Conservation (phyloP, 192 early-diverging fungal genomes). For the Linnemannia schmuckeri region DNA sequence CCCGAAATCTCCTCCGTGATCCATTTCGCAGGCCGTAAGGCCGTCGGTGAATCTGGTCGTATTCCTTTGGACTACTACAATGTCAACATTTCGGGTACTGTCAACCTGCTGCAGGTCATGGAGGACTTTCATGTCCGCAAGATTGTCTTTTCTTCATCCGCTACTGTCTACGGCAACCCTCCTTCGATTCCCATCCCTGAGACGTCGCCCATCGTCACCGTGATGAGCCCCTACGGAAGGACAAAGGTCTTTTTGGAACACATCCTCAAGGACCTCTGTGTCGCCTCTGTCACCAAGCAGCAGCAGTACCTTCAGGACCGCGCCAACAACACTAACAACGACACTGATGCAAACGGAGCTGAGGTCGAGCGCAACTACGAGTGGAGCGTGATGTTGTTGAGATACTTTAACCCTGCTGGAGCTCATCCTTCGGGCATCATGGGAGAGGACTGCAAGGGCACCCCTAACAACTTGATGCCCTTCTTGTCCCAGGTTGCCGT, state of each 20-base stretch:
- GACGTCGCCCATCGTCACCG: constrained; percentile 75
- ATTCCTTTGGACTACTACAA: constrained; percentile 93
- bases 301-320: constrained; percentile 32
- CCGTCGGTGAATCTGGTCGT: constrained; percentile 83
- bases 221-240: constrained; percentile 93
- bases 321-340: background rate
- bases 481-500: constrained; percentile 88
- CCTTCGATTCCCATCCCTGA: constrained; percentile 80
- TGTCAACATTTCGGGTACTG: constrained; percentile 93
- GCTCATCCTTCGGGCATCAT: constrained; percentile 92
- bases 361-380: constrained; percentile 55
- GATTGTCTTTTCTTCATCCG: constrained; percentile 95
- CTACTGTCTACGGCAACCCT: constrained; percentile 90
- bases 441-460: constrained; percentile 91
- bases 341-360: background rate
- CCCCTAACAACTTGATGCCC: constrained; percentile 93
- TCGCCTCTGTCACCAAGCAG: constrained; percentile 52
- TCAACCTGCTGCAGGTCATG: constrained; percentile 89
- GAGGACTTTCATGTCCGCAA: constrained; percentile 83
- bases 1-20: constrained; percentile 78
- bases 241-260: constrained; percentile 96
- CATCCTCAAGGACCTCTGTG: constrained; percentile 82
- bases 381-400: constrained; percentile 74
- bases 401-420: constrained; percentile 96
- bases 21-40: constrained; percentile 92